Percentiles rank a stretch among this genome's conserved stretches.
Evolutionary conservation across 805 yeast genomes (phyloP).

Genomic region (Kazachstania africana): DNA sequence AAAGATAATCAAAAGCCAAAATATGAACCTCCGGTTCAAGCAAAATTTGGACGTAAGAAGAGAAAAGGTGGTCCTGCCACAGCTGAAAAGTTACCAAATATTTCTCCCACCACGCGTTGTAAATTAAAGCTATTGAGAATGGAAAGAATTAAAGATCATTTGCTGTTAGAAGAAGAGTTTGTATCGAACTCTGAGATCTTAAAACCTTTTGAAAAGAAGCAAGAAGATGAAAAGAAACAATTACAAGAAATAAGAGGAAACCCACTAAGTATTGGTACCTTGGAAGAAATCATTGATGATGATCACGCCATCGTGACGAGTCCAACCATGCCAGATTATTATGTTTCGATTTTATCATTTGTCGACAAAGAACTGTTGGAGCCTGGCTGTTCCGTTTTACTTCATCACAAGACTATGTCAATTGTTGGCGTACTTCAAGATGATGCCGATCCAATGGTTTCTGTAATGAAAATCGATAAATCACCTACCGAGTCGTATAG

Average conservation of each 20-base stretch:
- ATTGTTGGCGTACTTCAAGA: conserved; percentile 97
- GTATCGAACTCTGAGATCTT: conserved; percentile 89
- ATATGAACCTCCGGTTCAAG: conserved; percentile 96
- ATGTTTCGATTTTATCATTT: conserved; percentile 89
- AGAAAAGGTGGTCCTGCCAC: conserved; percentile 85
- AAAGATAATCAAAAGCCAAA: conserved; percentile 82
- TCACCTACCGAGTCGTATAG: conserved; percentile 95
- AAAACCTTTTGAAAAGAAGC: conserved; percentile 93
- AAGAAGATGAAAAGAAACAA: conserved; percentile 90
- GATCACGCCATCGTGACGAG: conserved; percentile 97
- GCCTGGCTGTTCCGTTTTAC: conserved; percentile 91
- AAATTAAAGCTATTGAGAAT: conserved; percentile 80
- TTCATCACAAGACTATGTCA: conserved; percentile 92
- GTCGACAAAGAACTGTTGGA: conserved; percentile 93
- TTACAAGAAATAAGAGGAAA: conserved; percentile 92
- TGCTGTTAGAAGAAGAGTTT: conserved; percentile 88
- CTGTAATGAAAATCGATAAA: conserved; percentile 94
- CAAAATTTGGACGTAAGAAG: conserved; percentile 85
- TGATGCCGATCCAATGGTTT: conserved; percentile 95
- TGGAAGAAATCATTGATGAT: conserved; percentile 95
- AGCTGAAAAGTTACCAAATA: conserved; percentile 68
- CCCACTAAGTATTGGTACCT: conserved; percentile 91
- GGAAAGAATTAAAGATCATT: conserved; percentile 94
- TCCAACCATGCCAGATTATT: conserved; percentile 93
- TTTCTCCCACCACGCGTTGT: conserved; percentile 88